Evolutionary conservation across 177 flowering plant species (phyloP), one percentile per base, ranked within the genome.

Genomic region (Vitis hybrid): DNA sequence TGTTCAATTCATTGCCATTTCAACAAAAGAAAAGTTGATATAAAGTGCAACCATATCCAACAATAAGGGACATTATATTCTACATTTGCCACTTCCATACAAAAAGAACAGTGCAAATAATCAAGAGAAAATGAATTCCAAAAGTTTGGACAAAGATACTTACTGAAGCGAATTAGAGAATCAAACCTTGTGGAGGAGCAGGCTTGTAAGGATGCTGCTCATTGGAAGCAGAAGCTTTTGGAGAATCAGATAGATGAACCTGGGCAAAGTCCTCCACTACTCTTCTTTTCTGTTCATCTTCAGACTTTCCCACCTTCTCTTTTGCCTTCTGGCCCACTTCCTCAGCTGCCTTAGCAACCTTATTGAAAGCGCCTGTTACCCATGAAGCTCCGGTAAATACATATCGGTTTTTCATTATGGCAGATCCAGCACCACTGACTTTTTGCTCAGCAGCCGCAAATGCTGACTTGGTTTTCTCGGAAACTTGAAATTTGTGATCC

Each of bases 381-480:
- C 94, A 94, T 18, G 97, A 64, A 3, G 95, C 86, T 7, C 92
- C 87, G 12, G 94, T 87, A 15, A 90, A 76, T 0, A 95, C 87
- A 75, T 90, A 92, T 13, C 95, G 83, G 82, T 91, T 94, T 76
- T 87, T 93, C 90, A 94, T 89, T 70, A 94, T 84, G 52, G 97
- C 96, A 74, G 98, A 89, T 11, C 99, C 98, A 49, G 97, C 95
- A 74, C 56, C 78, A 59, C 88, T 90, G 24, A 95, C 96, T 71
- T 78, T 88, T 69, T 90, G 90, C 81, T 89, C 98, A 19, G 97
- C 98, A 67, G 83, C 97, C 38, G 93, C 87, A 64, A 92, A 80
- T 59, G 99, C 97, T 64, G 98, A 85, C 75, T 90, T 96, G 10
- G 99, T 89, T 71, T 90, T 96, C 80, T 92, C 99, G 13, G 98